Conservation (phyloP, 1,284 basidiomycete species). For the Cryptococcus depauperatus region DNA sequence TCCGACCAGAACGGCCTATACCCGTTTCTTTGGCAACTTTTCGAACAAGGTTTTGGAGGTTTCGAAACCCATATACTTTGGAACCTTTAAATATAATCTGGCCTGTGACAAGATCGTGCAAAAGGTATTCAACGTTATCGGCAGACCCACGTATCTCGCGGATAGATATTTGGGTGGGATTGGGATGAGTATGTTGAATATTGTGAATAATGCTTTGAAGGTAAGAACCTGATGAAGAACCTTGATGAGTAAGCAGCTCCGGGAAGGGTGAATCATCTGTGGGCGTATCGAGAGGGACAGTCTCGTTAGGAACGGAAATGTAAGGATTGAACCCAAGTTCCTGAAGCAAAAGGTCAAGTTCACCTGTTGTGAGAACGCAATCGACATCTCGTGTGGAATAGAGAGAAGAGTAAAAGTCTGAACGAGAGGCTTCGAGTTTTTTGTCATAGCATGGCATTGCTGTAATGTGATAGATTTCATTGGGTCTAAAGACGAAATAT, state of each 20-base stretch:
- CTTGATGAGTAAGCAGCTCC: constrained; percentile 66
- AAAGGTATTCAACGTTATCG: constrained; percentile 60
- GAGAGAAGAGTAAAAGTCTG: constrained; percentile 74
- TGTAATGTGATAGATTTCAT: constrained; percentile 86
- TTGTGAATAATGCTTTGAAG: constrained; percentile 63
- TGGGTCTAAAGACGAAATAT: constrained; percentile 52
- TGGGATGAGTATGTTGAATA: constrained; percentile 48
- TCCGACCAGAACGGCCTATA: constrained; percentile 54
- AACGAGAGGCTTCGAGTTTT: constrained; percentile 91
- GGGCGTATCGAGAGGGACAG: neutral
- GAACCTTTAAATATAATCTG: constrained; percentile 80
- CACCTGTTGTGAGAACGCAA: constrained; percentile 94
- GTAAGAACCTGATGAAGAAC: constrained; percentile 90
- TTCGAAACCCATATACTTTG: constrained; percentile 94
- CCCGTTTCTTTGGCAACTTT: constrained; percentile 83
- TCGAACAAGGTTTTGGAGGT: constrained; percentile 92
- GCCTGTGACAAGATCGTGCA: constrained; percentile 49
- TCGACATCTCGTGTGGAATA: constrained; percentile 86
- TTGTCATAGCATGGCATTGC: constrained; percentile 99
- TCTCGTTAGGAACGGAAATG: constrained; percentile 17
- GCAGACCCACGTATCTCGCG: constrained; percentile 55
- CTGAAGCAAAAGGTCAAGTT: constrained; percentile 76
- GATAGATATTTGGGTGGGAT: constrained; percentile 51
- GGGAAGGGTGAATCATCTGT: constrained; percentile 50
- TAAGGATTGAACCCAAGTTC: constrained; percentile 74